Evolutionary conservation across 805 yeast genomes (phyloP).

Genomic region (Hanseniaspora nectarophila): DNA sequence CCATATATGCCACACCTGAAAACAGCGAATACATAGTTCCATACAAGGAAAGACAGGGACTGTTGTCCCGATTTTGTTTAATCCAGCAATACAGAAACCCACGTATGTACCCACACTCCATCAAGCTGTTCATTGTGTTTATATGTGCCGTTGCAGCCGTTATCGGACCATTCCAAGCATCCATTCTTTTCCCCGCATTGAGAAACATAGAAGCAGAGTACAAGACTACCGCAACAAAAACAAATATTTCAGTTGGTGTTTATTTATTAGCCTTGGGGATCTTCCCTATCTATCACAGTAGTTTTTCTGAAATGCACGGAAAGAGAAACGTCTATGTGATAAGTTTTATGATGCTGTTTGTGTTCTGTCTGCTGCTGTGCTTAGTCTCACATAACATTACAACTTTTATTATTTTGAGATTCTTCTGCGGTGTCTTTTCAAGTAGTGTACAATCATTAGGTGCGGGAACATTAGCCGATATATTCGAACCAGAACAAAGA

Average conservation of each 20-base stretch:
- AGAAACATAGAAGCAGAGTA: conserved; percentile 44
- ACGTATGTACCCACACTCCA: conserved; percentile 40
- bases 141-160: conserved; percentile 63
- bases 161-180: conserved; percentile 83
- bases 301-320: conserved; percentile 63
- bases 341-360: conserved; percentile 51
- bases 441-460: conserved; percentile 84
- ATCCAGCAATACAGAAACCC: conserved; percentile 66
- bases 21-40: conserved; percentile 20
- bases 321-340: conserved; percentile 60
- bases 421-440: conserved; percentile 66
- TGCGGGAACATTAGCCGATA: conserved; percentile 74
- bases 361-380: conserved; percentile 55
- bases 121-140: conserved; percentile 46
- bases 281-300: conserved; percentile 84
- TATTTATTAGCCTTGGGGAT: conserved; percentile 64
- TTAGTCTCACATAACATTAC: conserved; percentile 52
- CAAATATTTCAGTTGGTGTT: conserved; percentile 70
- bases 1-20: not conserved
- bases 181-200: conserved; percentile 70
- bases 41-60: conserved; percentile 42
- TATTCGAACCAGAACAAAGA: conserved; percentile 53
- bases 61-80: conserved; percentile 39
- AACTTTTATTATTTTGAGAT: conserved; percentile 55
- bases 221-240: conserved; percentile 45